These are phyloP conservation scores for Colletotrichum sp. DNA, from an alignment of 2,329 filamentous ascomycete genomes.

Conservation along the genomic window DNA sequence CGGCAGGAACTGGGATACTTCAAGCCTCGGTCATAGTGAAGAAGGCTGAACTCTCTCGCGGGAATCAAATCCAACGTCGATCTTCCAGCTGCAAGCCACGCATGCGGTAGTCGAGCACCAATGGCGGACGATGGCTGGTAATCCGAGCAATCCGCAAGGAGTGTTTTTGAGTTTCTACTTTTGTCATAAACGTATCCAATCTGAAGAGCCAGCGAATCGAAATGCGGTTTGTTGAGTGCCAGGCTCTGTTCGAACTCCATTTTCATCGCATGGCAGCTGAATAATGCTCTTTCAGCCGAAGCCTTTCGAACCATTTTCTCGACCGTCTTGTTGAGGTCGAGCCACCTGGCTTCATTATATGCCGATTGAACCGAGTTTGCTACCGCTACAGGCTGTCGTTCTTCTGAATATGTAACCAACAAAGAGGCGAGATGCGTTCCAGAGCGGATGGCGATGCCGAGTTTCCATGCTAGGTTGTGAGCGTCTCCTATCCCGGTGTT, in stretches of 20 bases:
- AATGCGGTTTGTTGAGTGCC: background rate
- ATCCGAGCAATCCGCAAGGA: background rate
- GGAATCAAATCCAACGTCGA: background rate
- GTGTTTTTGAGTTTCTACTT: rapidly evolving
- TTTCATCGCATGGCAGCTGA: background rate
- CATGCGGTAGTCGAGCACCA: background rate
- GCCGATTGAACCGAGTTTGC: background rate
- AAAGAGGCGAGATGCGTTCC: background rate
- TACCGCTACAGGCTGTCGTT: background rate
- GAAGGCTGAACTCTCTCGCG: background rate
- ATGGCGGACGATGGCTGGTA: background rate
- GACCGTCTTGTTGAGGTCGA: background rate
- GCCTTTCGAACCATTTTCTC: background rate
- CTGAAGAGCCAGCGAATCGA: background rate
- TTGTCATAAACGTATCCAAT: background rate
- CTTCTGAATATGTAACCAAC: background rate
- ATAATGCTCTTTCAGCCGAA: background rate
- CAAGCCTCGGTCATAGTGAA: background rate
- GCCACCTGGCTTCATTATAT: background rate
- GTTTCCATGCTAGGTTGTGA: background rate
- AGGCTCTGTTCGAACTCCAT: background rate
- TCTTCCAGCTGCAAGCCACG: background rate
- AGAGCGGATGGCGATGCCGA: background rate
- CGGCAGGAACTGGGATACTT: background rate
- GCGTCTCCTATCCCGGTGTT: background rate